These are phyloP conservation scores for Rhodofomes roseus DNA, from an alignment of 1,284 basidiomycete species.

Conservation along the genomic window DNA sequence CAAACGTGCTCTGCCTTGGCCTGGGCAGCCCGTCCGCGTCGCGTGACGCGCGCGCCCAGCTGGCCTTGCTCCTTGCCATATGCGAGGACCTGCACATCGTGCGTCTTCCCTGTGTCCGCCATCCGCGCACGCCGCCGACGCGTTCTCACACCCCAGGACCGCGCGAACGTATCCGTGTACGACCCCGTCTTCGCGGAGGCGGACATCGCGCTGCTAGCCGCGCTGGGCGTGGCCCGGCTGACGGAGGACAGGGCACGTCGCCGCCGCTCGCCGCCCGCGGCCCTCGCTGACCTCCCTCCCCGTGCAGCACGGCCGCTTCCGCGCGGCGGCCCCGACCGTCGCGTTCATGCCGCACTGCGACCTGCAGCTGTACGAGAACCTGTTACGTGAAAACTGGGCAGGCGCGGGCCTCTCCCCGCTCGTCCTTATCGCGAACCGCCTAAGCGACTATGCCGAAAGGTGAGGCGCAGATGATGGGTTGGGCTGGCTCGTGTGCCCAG, in stretches of 20 bases:
- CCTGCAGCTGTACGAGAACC: constrained; percentile 59
- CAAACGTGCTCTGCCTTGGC: constrained; percentile 54
- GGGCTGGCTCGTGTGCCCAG: constrained; percentile 2
- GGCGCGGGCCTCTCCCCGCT: constrained; percentile 28
- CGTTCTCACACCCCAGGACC: constrained; percentile 37
- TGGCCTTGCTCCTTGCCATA: constrained; percentile 57
- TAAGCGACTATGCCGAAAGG: constrained; percentile 49
- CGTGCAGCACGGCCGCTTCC: constrained; percentile 30
- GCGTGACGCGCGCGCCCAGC: constrained; percentile 58
- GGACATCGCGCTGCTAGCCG: constrained; percentile 48
- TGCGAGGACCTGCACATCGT: constrained; percentile 54
- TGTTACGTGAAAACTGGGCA: constrained; percentile 60
- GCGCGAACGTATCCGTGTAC: constrained; percentile 47
- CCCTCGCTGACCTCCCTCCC: constrained; percentile 9
- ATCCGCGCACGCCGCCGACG: constrained; percentile 16
- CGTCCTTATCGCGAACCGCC: constrained; percentile 43
- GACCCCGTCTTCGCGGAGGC: constrained; percentile 68
- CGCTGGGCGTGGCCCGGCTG: constrained; percentile 45
- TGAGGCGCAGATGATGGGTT: constrained; percentile 18
- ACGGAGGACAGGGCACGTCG: constrained; percentile 50
- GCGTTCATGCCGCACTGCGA: constrained; percentile 80
- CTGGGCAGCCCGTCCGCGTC: constrained; percentile 65
- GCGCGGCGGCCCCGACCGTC: constrained; percentile 43
- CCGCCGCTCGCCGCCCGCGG: constrained; percentile 5
- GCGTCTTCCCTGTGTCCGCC: constrained; percentile 32